A percentile compares a stretch with the other conserved stretches of the same genome.
phyloP scores from a whole-genome alignment of 75 land plant genomes.

The Cryptomeria japonica region DNA sequence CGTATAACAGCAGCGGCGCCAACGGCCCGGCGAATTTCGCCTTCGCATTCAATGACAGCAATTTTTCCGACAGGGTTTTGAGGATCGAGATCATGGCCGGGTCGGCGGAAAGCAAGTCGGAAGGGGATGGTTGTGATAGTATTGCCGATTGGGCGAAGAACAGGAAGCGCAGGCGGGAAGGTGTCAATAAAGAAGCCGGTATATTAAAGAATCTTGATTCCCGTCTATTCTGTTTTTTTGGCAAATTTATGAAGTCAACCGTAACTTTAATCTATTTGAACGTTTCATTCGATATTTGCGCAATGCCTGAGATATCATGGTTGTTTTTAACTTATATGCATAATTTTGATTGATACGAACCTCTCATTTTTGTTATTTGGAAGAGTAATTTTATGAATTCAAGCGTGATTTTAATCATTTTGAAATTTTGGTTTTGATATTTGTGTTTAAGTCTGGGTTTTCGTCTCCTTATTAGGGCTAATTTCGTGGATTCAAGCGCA shows the following conservation, averaged over 20 bases:
- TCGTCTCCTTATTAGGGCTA: too few species aligned
- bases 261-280: neutral
- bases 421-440: neutral
- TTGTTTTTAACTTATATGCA: too few species aligned
- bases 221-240: too few species aligned
- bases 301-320: neutral
- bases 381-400: neutral
- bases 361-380: neutral
- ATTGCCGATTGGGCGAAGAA: constrained; percentile 74
- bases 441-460: neutral
- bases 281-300: neutral
- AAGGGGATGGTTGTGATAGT: constrained; percentile 49
- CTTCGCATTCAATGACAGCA: constrained; percentile 94
- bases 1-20: constrained; percentile 16
- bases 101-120: constrained; percentile 38
- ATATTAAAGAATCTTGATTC: neutral
- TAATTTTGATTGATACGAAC: too few species aligned
- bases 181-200: constrained; percentile 69
- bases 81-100: constrained; percentile 78
- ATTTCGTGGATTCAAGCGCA: too few species aligned
- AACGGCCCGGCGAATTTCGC: constrained; percentile 58
- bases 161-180: constrained; percentile 81
- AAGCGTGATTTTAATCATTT: neutral
- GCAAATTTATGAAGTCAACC: neutral
- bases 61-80: constrained; percentile 89